These are phyloP conservation scores for Lentinus tigrinus DNA, from an alignment of 768 basidiomycete genomes.

Conservation along the genomic window DNA sequence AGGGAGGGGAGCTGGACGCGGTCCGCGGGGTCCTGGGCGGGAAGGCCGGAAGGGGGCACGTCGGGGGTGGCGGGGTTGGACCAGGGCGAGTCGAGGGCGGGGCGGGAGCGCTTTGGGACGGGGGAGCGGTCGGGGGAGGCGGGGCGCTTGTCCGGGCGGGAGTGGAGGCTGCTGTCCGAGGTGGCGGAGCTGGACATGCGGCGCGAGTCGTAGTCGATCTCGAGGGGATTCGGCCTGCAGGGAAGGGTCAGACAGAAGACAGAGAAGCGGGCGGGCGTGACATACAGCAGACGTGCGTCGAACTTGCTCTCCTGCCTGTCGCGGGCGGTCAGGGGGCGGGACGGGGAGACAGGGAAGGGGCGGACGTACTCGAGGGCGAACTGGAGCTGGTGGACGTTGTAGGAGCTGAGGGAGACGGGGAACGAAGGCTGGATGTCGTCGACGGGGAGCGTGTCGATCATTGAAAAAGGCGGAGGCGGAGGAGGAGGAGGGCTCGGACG, in stretches of 20 bases:
- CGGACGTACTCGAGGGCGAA: conserved; percentile 52
- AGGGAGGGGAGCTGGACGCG: conserved; percentile 74
- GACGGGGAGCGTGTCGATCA: conserved; percentile 57
- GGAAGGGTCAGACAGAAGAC: conserved; percentile 1
- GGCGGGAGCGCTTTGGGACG: conserved; percentile 49
- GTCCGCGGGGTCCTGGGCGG: conserved; percentile 39
- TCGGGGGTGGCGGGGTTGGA: conserved; percentile 25
- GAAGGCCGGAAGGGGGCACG: conserved; percentile 19
- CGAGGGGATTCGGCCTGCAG: conserved; percentile 42
- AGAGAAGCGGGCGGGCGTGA: no score
- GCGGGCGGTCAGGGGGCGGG: conserved; percentile 31
- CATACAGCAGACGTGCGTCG: conserved; percentile 28
- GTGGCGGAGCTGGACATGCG: conserved; percentile 80
- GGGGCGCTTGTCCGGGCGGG: conserved; percentile 59
- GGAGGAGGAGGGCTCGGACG: not conserved
- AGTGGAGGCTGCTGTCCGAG: conserved; percentile 63
- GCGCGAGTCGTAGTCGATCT: conserved; percentile 58
- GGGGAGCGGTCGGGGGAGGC: conserved; percentile 52
- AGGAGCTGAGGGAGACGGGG: conserved; percentile 42
- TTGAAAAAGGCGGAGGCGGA: conserved; percentile 28
- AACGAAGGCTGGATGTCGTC: no score
- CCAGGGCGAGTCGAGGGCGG: conserved; percentile 27
- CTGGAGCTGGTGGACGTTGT: conserved; percentile 64
- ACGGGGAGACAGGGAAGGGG: conserved; percentile 16
- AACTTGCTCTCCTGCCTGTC: conserved; percentile 32